phyloP scores from a whole-genome alignment of 2,329 filamentous ascomycete genomes.

The Furcasterigmium furcatum region DNA sequence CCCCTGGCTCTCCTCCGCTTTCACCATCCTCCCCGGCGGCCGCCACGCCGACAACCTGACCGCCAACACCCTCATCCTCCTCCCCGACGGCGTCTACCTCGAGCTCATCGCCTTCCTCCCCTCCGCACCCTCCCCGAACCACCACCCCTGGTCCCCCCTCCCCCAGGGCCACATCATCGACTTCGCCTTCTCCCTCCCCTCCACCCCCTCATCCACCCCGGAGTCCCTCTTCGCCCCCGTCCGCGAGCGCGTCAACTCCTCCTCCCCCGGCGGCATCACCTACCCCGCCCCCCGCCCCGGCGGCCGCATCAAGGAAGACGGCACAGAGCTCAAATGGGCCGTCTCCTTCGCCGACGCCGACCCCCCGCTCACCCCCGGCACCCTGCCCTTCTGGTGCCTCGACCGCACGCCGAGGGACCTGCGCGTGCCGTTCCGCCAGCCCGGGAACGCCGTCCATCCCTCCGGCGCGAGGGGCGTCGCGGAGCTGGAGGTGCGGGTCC shows the following conservation, averaged over 20 bases:
- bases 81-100: slow-evolving; percentile 62
- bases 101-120: slow-evolving; percentile 61
- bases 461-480: slow-evolving; percentile 47
- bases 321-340: slow-evolving; percentile 55
- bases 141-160: slow-evolving; percentile 58
- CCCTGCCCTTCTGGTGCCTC: slow-evolving; percentile 63
- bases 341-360: slow-evolving; percentile 38
- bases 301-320: slow-evolving; percentile 52
- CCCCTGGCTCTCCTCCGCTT: slow-evolving; percentile 32
- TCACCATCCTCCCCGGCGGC: slow-evolving; percentile 59
- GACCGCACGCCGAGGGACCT: slow-evolving; percentile 56
- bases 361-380: slow-evolving; percentile 34
- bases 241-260: slow-evolving; percentile 27
- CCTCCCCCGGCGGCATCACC: slow-evolving; percentile 27
- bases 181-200: slow-evolving; percentile 51
- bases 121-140: slow-evolving; percentile 22
- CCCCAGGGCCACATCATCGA: slow-evolving; percentile 51
- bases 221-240: slow-evolving; percentile 31
- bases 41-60: slow-evolving; percentile 58
- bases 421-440: slow-evolving; percentile 45
- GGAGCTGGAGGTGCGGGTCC: neutral
- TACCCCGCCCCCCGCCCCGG: slow-evolving; percentile 49
- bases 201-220: neutral
- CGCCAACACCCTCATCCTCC: slow-evolving; percentile 59
- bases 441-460: slow-evolving; percentile 40